phyloP scores from a whole-genome alignment of 495 filamentous ascomycete genomes.

The Bryoglossum gracile region DNA sequence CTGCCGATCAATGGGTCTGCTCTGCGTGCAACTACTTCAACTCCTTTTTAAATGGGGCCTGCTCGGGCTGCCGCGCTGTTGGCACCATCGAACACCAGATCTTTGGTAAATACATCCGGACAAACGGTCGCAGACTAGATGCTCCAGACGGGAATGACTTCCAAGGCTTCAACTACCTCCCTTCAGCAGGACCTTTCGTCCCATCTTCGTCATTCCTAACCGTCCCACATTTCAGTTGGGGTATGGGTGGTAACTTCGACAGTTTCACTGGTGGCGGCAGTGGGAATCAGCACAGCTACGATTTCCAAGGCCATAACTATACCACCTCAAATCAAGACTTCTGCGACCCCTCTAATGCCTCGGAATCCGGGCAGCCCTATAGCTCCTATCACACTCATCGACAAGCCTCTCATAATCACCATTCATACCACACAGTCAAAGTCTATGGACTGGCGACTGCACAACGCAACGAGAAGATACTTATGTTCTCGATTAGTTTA shows the following conservation, averaged over 20 bases:
- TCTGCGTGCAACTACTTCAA: conserved; percentile 9
- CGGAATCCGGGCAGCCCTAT: conserved; percentile 13
- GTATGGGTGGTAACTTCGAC: conserved; percentile 7
- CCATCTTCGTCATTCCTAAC: neutral
- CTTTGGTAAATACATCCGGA: conserved; percentile 19
- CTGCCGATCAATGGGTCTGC: conserved; percentile 17
- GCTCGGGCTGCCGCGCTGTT: conserved; percentile 5
- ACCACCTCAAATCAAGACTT: conserved; percentile 5
- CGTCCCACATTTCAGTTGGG: neutral
- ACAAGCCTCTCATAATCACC: neutral
- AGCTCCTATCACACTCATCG: neutral
- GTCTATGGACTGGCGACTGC: too few species aligned
- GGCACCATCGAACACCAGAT: conserved; percentile 19
- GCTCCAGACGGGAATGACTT: conserved; percentile 12
- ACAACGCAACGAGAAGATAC: conserved; percentile 1
- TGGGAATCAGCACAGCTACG: conserved; percentile 3
- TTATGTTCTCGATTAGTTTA: too few species aligned
- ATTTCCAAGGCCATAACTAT: conserved; percentile 13
- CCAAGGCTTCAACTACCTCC: neutral
- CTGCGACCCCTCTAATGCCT: conserved; percentile 2
- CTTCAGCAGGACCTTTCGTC: neutral
- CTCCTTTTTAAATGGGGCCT: neutral
- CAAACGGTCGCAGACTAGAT: conserved; percentile 3
- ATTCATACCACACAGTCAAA: too few species aligned
- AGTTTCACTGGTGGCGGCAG: too few species aligned